Conservation (phyloP, 768 basidiomycete genomes). For the Lepiota brunneoincarnata region DNA sequence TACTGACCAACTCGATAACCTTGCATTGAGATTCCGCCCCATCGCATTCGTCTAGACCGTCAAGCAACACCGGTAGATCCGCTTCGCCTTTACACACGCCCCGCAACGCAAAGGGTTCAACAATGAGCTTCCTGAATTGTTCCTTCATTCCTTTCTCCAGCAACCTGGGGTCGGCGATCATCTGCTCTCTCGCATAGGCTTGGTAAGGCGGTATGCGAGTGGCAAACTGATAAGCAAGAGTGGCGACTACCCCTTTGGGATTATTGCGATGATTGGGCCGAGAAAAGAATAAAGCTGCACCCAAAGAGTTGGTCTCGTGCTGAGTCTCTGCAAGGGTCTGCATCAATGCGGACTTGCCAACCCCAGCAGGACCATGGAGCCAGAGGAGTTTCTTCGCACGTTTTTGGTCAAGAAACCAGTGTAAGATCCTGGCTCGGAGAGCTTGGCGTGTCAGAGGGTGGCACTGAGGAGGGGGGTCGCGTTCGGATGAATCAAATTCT, state of each 20-base stretch:
- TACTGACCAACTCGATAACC: neutral
- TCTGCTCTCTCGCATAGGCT: neutral
- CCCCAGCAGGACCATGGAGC: slow-evolving; percentile 2
- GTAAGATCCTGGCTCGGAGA: neutral
- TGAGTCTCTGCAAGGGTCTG: neutral
- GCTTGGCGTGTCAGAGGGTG: neutral
- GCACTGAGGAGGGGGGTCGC: neutral
- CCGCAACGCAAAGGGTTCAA: neutral
- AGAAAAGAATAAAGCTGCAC: neutral
- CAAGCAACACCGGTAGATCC: neutral
- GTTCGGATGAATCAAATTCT: slow-evolving; percentile 1
- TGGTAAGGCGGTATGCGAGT: neutral
- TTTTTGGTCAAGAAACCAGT: neutral
- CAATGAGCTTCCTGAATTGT: neutral
- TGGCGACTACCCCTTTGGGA: neutral
- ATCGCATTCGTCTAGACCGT: slow-evolving; percentile 1
- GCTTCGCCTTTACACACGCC: too few relatives aligned
- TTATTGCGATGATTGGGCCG: neutral
- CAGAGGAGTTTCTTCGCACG: neutral
- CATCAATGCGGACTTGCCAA: neutral
- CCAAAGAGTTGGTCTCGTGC: neutral
- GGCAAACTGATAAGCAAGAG: neutral
- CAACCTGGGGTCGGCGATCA: slow-evolving; percentile 3
- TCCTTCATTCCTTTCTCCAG: slow-evolving; percentile 2
- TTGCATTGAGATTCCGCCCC: neutral